Evolutionary conservation across 257 asterid species (phyloP).

Genomic region (Solanum chiquidenum): DNA sequence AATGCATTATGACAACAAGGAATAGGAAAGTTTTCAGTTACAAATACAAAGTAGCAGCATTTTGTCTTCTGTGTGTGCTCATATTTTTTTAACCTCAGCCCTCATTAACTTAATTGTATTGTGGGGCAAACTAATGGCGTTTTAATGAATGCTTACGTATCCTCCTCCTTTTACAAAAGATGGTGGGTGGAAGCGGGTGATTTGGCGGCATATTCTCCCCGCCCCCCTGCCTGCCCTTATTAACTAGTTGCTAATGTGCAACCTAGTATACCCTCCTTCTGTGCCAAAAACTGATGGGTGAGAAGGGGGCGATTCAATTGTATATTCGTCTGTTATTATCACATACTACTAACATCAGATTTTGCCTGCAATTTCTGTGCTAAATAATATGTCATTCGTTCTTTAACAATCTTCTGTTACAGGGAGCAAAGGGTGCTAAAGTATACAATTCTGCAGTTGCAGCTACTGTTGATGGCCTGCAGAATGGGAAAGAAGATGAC

Average conservation of each 20-base stretch:
- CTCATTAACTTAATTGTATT: background rate
- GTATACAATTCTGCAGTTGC: slow-evolving; percentile 70
- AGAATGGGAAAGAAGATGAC: slow-evolving; percentile 66
- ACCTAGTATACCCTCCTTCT: background rate
- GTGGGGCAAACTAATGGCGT: background rate
- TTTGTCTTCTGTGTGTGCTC: background rate
- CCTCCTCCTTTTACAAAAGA: background rate
- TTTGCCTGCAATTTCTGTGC: background rate
- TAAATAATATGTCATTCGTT: background rate
- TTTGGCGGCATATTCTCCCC: background rate
- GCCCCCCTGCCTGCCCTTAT: background rate
- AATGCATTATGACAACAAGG: background rate
- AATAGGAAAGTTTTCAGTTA: background rate
- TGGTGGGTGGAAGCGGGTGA: background rate
- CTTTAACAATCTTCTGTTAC: slow-evolving; percentile 5
- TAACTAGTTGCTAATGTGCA: background rate
- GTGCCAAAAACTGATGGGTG: background rate
- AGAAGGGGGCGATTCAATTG: background rate
- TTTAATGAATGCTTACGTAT: background rate
- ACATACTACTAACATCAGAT: background rate
- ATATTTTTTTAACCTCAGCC: background rate
- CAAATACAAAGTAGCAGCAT: background rate
- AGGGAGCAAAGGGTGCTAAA: slow-evolving; percentile 87
- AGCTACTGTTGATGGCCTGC: slow-evolving; percentile 50
- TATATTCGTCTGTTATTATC: background rate